phyloP scores from a whole-genome alignment of 148 eudicot species.

The Fallopia convolvulus region DNA sequence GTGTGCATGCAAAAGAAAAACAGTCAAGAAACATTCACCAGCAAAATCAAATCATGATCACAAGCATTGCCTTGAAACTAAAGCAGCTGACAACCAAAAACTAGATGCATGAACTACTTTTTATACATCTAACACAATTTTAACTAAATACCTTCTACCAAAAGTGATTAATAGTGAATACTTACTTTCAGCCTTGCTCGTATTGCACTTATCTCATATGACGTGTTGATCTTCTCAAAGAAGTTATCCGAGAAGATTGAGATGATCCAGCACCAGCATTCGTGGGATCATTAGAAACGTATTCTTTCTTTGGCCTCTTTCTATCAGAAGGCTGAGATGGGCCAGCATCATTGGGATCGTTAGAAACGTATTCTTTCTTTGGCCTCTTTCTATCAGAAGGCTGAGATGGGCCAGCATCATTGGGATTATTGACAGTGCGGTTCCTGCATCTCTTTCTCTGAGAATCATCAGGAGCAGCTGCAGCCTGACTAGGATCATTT shows the following conservation, averaged over 20 bases:
- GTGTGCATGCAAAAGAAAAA: neutral
- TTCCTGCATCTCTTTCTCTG: constrained; percentile 8
- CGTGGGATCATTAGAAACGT: neutral
- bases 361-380: neutral
- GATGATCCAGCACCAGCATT: neutral
- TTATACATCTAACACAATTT: constrained; percentile 3
- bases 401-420: constrained; percentile 6
- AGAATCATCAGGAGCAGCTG: constrained; percentile 21
- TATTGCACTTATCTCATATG: neutral
- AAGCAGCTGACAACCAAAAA: neutral
- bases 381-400: constrained; percentile 5
- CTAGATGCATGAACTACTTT: constrained; percentile 5
- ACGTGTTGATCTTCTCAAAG: constrained; percentile 2
- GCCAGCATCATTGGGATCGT: neutral
- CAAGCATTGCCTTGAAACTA: neutral
- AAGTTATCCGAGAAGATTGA: neutral
- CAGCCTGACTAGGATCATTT: constrained; percentile 19
- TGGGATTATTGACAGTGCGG: neutral
- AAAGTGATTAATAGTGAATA: neutral
- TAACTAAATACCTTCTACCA: neutral
- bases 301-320: constrained; percentile 2
- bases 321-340: constrained; percentile 10
- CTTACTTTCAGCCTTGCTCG: neutral
- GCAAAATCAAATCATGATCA: neutral
- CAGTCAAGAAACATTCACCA: neutral